phyloP scores from a whole-genome alignment of 1,284 basidiomycete species.

The Abortiporus biennis region DNA sequence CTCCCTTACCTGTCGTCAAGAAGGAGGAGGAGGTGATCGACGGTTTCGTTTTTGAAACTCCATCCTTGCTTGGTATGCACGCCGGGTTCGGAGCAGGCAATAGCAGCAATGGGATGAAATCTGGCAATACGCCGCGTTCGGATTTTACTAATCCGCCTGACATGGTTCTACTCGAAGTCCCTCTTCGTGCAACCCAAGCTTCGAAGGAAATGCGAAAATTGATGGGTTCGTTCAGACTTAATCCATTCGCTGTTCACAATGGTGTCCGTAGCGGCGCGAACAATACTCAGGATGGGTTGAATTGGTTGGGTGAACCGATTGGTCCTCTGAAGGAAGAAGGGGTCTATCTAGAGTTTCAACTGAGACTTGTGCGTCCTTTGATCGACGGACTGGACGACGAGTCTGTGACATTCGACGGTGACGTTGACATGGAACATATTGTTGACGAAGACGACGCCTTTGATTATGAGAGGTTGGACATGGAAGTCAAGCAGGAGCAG shows the following conservation, averaged over 20 bases:
- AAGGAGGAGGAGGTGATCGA: constrained; percentile 10
- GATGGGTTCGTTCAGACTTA: constrained; percentile 72
- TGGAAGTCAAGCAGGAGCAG: no score
- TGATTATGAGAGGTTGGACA: no score
- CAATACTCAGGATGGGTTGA: constrained; percentile 16
- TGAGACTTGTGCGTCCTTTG: constrained; percentile 7
- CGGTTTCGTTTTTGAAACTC: constrained; percentile 28
- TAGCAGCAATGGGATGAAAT: no score
- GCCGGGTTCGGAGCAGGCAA: no score
- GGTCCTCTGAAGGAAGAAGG: constrained; percentile 21
- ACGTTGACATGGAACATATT: no score
- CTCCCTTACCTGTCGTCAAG: neutral
- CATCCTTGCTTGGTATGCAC: constrained; percentile 9
- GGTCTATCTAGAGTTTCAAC: constrained; percentile 22
- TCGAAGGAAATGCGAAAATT: constrained; percentile 58
- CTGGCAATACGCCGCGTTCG: no score
- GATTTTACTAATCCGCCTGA: constrained; percentile 6
- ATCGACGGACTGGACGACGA: no score
- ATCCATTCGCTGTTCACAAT: constrained; percentile 68
- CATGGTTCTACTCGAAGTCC: constrained; percentile 40
- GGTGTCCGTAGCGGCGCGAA: constrained; percentile 18
- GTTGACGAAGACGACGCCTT: no score
- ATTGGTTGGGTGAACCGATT: constrained; percentile 20
- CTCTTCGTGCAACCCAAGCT: constrained; percentile 67
- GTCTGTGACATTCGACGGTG: no score